Evolutionary conservation across 495 filamentous ascomycete genomes (phyloP).

Genomic region (Clavariopsis aquatica): DNA sequence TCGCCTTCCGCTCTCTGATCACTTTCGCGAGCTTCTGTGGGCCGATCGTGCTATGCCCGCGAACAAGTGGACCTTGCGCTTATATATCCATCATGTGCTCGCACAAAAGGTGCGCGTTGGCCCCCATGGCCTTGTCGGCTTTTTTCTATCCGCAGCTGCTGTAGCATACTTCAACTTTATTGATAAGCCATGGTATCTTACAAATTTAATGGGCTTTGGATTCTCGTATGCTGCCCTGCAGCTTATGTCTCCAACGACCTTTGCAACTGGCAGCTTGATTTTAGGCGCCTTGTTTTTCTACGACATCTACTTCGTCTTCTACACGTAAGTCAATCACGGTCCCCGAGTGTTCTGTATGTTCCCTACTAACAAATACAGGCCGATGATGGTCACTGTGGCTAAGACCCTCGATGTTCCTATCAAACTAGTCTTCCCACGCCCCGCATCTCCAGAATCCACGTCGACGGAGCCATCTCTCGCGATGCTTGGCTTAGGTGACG

Average conservation of each 20-base stretch:
- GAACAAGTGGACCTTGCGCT: slow-evolving; percentile 52
- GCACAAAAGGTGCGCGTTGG: slow-evolving; percentile 52
- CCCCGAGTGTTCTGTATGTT: not conserved
- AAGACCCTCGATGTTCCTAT: slow-evolving; percentile 88
- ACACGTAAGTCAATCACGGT: slow-evolving; percentile 59
- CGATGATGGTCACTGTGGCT: slow-evolving; percentile 94
- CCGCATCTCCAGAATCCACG: slow-evolving; percentile 48
- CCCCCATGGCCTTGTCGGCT: slow-evolving; percentile 60
- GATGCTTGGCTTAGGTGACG: slow-evolving; percentile 92
- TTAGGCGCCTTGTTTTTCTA: slow-evolving; percentile 83
- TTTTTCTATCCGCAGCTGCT: slow-evolving; percentile 58
- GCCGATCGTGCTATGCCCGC: slow-evolving; percentile 49
- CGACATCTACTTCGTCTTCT: slow-evolving; percentile 97
- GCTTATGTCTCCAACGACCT: slow-evolving; percentile 87
- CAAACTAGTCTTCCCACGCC: slow-evolving; percentile 83
- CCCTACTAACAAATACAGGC: slow-evolving; percentile 44
- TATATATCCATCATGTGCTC: slow-evolving; percentile 50
- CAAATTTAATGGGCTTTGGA: slow-evolving; percentile 82
- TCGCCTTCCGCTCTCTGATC: slow-evolving; percentile 47
- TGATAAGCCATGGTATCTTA: slow-evolving; percentile 73
- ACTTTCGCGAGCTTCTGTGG: slow-evolving; percentile 51
- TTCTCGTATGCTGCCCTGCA: slow-evolving; percentile 82
- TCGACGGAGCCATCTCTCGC: slow-evolving; percentile 54
- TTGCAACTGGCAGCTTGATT: slow-evolving; percentile 76
- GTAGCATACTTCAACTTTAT: slow-evolving; percentile 71